A percentile compares a stretch with the other conserved stretches of the same genome.
Conservation (phyloP, 306 rosid genomes). For the Sicyos edulis region DNA sequence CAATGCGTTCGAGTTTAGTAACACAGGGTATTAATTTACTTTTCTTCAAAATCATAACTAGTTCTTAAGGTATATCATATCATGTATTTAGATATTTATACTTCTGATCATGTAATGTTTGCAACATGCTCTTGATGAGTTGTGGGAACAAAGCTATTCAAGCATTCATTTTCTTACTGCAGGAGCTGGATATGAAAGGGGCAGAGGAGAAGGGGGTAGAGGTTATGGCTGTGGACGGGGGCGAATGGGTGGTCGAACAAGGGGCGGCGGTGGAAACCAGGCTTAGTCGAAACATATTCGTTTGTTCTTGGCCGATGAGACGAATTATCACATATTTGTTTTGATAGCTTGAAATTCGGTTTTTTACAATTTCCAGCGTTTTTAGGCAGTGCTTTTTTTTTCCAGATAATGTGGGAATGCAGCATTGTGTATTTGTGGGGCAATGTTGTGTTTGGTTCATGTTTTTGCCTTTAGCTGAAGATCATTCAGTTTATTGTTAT, state of each 20-base stretch:
- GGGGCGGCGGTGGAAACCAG: slow-evolving; percentile 47
- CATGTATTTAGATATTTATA: no score
- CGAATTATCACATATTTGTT: slow-evolving; percentile 49
- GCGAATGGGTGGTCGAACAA: slow-evolving; percentile 53
- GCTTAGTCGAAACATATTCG: slow-evolving; percentile 33
- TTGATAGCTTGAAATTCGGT: slow-evolving; percentile 62
- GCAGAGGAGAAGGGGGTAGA: slow-evolving; percentile 73
- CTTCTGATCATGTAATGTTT: not conserved
- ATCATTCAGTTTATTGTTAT: slow-evolving; percentile 26
- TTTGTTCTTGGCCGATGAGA: slow-evolving; percentile 36
- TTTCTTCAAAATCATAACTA: not conserved
- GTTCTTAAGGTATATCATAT: not conserved
- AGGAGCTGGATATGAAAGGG: slow-evolving; percentile 44
- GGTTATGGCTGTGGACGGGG: slow-evolving; percentile 83
- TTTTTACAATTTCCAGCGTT: slow-evolving; percentile 44
- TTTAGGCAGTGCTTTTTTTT: slow-evolving; percentile 45
- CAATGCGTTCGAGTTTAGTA: not conserved
- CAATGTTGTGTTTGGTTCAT: slow-evolving; percentile 43
- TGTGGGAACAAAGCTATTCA: slow-evolving; percentile 7
- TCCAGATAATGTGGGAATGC: slow-evolving; percentile 33
- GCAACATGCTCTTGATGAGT: not conserved
- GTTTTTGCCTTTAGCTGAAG: slow-evolving; percentile 55
- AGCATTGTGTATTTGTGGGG: slow-evolving; percentile 43
- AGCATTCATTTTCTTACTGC: not conserved
- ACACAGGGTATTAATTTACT: not conserved